phyloP scores from a whole-genome alignment of 2,329 filamentous ascomycete species.

The Neofusicoccum parvum region DNA sequence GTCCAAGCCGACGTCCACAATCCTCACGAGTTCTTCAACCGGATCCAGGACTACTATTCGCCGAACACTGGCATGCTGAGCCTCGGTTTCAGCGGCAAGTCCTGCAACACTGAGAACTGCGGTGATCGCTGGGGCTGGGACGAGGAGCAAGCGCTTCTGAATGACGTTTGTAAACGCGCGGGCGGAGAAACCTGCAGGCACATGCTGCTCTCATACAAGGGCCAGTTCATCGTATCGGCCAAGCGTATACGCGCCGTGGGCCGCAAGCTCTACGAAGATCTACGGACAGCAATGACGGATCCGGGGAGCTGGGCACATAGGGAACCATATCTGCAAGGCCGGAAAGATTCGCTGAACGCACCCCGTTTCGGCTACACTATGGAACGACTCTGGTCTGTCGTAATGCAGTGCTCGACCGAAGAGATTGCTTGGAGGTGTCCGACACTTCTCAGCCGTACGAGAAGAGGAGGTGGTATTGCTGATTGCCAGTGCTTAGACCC shows the following conservation, averaged over 20 bases:
- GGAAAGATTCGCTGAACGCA: conserved; percentile 31
- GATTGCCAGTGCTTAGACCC: conserved; percentile 37
- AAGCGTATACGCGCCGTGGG: conserved; percentile 43
- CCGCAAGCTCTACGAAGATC: conserved; percentile 38
- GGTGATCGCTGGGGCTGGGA: conserved; percentile 44
- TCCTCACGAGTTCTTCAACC: conserved; percentile 37
- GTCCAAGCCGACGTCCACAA: conserved; percentile 43
- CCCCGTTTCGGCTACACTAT: conserved; percentile 34
- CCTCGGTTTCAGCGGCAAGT: conserved; percentile 42
- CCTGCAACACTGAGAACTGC: conserved; percentile 44
- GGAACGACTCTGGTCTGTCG: conserved; percentile 34
- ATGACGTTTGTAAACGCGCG: conserved; percentile 31
- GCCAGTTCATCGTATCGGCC: conserved; percentile 51
- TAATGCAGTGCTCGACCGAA: conserved; percentile 33
- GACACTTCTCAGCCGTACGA: conserved; percentile 29
- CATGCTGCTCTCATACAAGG: conserved; percentile 48
- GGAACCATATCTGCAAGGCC: conserved; percentile 28
- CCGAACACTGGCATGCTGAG: conserved; percentile 50
- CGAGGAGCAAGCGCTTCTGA: conserved; percentile 43
- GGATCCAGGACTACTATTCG: conserved; percentile 44
- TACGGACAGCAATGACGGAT: conserved; percentile 30
- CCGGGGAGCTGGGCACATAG: conserved; percentile 34
- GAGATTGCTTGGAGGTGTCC: conserved; percentile 35
- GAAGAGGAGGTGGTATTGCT: conserved; percentile 28
- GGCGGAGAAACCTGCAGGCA: conserved; percentile 32